Conservation (phyloP, 768 basidiomycete species). For the Phlebiopsis flavidoalba region DNA sequence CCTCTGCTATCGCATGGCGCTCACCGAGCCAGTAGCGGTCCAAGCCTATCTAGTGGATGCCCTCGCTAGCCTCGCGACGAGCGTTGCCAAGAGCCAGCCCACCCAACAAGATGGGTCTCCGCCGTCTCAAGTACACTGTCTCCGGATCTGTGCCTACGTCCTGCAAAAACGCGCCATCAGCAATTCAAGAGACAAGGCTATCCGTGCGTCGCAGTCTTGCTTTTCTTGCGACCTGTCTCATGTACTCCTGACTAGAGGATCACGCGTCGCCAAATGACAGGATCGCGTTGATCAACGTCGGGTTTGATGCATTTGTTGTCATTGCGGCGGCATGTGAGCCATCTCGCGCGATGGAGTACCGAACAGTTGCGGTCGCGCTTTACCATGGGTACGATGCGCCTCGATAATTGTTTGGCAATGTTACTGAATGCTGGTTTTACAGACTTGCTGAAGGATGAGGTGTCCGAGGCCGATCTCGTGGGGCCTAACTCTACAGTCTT, state of each 20-base stretch:
- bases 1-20: slow-evolving; percentile 83
- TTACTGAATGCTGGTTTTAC: neutral
- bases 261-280: slow-evolving; percentile 43
- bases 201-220: slow-evolving; percentile 35
- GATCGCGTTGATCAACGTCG: slow-evolving; percentile 56
- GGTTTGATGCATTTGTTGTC: slow-evolving; percentile 56
- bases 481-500: slow-evolving; percentile 73
- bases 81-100: slow-evolving; percentile 6
- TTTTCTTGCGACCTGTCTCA: neutral
- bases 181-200: slow-evolving; percentile 41
- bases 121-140: slow-evolving; percentile 47
- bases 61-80: slow-evolving; percentile 32
- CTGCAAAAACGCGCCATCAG: slow-evolving; percentile 71
- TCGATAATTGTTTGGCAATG: neutral
- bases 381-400: slow-evolving; percentile 58
- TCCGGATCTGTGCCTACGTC: slow-evolving; percentile 79
- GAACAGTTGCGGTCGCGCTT: slow-evolving; percentile 72
- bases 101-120: slow-evolving; percentile 9
- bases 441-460: slow-evolving; percentile 88
- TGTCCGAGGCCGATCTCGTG: slow-evolving; percentile 70
- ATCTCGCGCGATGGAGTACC: slow-evolving; percentile 64
- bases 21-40: slow-evolving; percentile 74
- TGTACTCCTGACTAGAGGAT: slow-evolving; percentile 35
- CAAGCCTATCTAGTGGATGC: slow-evolving; percentile 72
- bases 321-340: slow-evolving; percentile 55